These are phyloP conservation scores for Botrytis byssoidea DNA, from an alignment of 2,329 filamentous ascomycete genomes.

Conservation along the genomic window DNA sequence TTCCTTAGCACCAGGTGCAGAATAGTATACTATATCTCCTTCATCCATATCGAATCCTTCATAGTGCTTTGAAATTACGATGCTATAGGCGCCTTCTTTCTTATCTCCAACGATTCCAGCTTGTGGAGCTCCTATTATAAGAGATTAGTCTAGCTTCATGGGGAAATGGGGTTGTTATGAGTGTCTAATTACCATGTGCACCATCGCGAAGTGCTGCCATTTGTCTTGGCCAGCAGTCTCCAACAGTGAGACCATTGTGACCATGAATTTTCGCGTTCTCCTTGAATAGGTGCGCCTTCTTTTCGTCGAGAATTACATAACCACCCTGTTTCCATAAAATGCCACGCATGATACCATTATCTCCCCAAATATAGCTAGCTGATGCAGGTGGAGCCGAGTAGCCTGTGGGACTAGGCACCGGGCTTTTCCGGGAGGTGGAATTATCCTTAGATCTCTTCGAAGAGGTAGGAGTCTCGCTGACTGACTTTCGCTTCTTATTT, in stretches of 20 bases:
- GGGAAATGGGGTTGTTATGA: no score
- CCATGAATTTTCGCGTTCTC: not conserved
- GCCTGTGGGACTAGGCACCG: no score
- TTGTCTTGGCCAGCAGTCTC: slow-evolving; percentile 1
- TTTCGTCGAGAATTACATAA: no score
- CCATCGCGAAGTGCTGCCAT: not conserved
- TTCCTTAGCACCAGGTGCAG: not conserved
- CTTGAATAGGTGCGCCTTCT: no score
- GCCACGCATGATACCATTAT: not conserved
- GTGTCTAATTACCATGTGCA: slow-evolving; percentile 10
- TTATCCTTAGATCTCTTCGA: not conserved
- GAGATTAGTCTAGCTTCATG: not conserved
- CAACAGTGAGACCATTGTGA: not conserved
- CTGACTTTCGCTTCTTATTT: not conserved
- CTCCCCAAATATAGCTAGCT: not conserved
- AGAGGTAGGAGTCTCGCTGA: not conserved
- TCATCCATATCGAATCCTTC: not conserved
- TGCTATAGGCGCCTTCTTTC: not conserved
- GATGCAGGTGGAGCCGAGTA: not conserved
- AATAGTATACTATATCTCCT: not conserved
- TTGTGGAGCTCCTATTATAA: not conserved
- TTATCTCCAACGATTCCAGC: not conserved
- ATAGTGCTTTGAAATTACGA: not conserved
- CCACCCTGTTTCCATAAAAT: no score
- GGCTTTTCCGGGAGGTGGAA: not conserved